These are phyloP conservation scores for Diaporthe humulicola DNA, from an alignment of 2,329 filamentous ascomycete genomes.

Conservation along the genomic window DNA sequence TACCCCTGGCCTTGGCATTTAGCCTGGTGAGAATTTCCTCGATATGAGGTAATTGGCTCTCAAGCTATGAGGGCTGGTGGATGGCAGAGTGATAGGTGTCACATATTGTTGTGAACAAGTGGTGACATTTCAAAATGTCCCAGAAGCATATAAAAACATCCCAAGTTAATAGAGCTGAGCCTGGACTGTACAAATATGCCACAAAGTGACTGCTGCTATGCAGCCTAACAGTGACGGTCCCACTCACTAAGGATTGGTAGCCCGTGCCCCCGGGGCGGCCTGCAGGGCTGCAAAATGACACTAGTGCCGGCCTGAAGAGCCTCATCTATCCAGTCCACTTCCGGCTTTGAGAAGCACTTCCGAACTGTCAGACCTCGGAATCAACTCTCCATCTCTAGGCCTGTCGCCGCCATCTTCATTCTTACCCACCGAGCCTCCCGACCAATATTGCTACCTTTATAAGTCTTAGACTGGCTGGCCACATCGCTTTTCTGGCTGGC, in stretches of 20 bases:
- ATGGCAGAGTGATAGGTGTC: background rate
- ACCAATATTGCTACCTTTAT: background rate
- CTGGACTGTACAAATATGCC: background rate
- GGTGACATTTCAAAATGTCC: background rate
- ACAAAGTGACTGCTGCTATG: background rate
- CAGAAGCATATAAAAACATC: background rate
- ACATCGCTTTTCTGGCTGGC: background rate
- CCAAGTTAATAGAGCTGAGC: background rate
- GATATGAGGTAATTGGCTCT: background rate
- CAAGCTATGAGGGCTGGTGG: background rate
- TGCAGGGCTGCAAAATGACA: constrained; percentile 27
- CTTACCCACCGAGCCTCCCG: background rate
- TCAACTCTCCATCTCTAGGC: constrained; percentile 5
- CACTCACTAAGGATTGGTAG: background rate
- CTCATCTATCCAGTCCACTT: constrained; percentile 25
- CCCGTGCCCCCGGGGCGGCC: background rate
- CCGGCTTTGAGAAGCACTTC: constrained; percentile 9
- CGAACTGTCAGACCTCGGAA: background rate
- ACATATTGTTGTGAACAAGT: background rate
- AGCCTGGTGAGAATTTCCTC: background rate
- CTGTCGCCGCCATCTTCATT: constrained; percentile 6
- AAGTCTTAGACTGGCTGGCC: background rate
- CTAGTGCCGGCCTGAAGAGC: constrained; percentile 34
- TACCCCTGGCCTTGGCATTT: constrained; percentile 4
- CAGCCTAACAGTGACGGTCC: background rate